Evolutionary conservation across 2,329 filamentous ascomycete species (phyloP).

Genomic region (Coniochaeta prunicola): DNA sequence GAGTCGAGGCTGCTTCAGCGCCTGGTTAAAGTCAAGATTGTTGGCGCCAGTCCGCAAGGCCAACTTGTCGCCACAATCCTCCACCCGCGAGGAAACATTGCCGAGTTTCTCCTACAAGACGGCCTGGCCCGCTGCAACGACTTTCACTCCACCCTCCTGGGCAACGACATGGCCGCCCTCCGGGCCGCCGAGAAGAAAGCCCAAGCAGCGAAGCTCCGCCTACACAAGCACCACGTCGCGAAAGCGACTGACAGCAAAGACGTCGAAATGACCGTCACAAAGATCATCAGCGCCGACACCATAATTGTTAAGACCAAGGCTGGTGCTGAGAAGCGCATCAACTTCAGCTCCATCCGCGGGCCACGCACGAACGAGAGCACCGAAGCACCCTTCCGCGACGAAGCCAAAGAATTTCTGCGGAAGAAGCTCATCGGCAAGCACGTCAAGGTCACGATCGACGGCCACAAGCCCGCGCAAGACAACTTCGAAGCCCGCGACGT

Average conservation of each 20-base stretch:
- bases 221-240: constrained; percentile 76
- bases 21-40: constrained; percentile 71
- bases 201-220: constrained; percentile 64
- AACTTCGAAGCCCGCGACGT: constrained; percentile 94
- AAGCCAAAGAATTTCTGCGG: constrained; percentile 92
- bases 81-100: constrained; percentile 88
- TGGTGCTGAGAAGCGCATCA: constrained; percentile 82
- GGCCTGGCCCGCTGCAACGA: constrained; percentile 91
- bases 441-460: constrained; percentile 81
- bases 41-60: constrained; percentile 83
- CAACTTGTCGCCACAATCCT: constrained; percentile 83
- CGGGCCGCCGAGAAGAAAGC: constrained; percentile 82
- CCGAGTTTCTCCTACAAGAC: constrained; percentile 80
- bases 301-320: constrained; percentile 79
- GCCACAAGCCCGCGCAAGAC: constrained; percentile 80
- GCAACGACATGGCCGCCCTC: constrained; percentile 77
- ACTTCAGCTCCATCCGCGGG: constrained; percentile 85
- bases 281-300: constrained; percentile 83
- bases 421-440: constrained; percentile 96
- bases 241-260: constrained; percentile 58
- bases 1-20: constrained; percentile 82
- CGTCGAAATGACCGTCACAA: constrained; percentile 74
- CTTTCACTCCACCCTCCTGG: constrained; percentile 89
- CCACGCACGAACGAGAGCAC: constrained; percentile 83
- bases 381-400: constrained; percentile 81